phyloP scores from a whole-genome alignment of 2,329 filamentous ascomycete genomes.

The Hypoxylon sp. region DNA sequence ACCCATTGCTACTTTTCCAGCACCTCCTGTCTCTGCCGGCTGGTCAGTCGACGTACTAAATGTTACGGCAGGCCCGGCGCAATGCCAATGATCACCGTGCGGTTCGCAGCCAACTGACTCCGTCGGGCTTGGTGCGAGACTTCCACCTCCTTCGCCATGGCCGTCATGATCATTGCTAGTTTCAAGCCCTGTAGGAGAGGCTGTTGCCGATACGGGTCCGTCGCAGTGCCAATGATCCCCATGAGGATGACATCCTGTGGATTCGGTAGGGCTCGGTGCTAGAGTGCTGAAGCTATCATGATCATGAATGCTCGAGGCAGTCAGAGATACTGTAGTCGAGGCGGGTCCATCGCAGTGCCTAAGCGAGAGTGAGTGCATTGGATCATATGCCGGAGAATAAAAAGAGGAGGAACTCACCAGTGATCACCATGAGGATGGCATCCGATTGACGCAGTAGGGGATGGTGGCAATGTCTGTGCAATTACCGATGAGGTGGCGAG shows the following conservation, averaged over 20 bases:
- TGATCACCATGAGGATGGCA: slow-evolving; percentile 60
- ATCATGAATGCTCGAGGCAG: slow-evolving; percentile 25
- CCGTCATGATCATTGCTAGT: slow-evolving; percentile 31
- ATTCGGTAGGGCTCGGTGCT: slow-evolving; percentile 40
- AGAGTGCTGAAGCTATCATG: not conserved
- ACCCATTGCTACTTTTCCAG: slow-evolving; percentile 21
- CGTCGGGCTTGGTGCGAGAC: slow-evolving; percentile 55
- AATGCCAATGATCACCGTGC: slow-evolving; percentile 59
- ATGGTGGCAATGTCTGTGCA: slow-evolving; percentile 39
- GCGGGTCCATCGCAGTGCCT: slow-evolving; percentile 40
- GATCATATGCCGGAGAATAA: not conserved
- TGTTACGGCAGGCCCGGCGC: slow-evolving; percentile 41
- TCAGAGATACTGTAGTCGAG: slow-evolving; percentile 11
- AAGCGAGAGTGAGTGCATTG: not conserved
- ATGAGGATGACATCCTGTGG: not conserved
- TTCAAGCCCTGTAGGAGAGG: slow-evolving; percentile 14
- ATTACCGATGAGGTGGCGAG: slow-evolving; percentile 28
- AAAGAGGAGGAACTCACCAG: slow-evolving; percentile 44
- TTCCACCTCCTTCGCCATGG: slow-evolving; percentile 39
- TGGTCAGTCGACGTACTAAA: slow-evolving; percentile 5
- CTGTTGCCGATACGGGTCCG: slow-evolving; percentile 30
- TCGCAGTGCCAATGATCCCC: slow-evolving; percentile 18
- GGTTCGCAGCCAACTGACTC: slow-evolving; percentile 56
- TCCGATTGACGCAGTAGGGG: slow-evolving; percentile 51
- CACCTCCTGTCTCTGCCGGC: slow-evolving; percentile 18